Evolutionary conservation across 106 monocot genomes (phyloP).

Genomic region (Dendrobium officinale): DNA sequence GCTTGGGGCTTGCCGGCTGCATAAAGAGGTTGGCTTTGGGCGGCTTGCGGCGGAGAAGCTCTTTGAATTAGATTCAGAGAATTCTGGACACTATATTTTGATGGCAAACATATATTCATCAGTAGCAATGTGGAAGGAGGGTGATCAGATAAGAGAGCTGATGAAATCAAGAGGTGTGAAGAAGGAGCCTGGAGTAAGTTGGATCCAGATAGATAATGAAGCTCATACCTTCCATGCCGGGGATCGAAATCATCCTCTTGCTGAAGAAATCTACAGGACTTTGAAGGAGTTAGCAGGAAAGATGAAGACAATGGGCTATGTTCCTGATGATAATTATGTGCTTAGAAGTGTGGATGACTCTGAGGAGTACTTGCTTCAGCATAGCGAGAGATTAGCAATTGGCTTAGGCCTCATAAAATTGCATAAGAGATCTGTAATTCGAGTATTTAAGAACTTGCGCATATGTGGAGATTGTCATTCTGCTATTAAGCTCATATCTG

Average conservation of each 20-base stretch:
- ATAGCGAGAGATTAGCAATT: constrained; percentile 12
- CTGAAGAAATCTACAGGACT: constrained; percentile 24
- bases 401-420: background rate
- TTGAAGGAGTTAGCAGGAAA: constrained; percentile 9
- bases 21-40: constrained; percentile 26
- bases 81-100: constrained; percentile 36
- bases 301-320: constrained; percentile 13
- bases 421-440: background rate
- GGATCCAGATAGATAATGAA: constrained; percentile 17
- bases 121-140: constrained; percentile 17
- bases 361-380: background rate
- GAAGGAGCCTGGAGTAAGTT: constrained; percentile 33
- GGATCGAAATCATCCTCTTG: constrained; percentile 13
- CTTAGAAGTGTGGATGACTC: constrained; percentile 16
- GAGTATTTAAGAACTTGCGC: constrained; percentile 10
- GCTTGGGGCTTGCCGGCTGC: constrained; percentile 30
- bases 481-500: constrained; percentile 13
- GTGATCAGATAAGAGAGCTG: constrained; percentile 14
- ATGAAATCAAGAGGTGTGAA: constrained; percentile 21
- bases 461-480: constrained; percentile 14
- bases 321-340: constrained; percentile 16
- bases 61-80: constrained; percentile 26
- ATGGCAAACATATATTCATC: constrained; percentile 34
- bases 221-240: constrained; percentile 13
- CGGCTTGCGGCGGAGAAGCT: constrained; percentile 18